Evolutionary conservation across 2,329 filamentous ascomycete species (phyloP).

Genomic region (Onygena corvina): DNA sequence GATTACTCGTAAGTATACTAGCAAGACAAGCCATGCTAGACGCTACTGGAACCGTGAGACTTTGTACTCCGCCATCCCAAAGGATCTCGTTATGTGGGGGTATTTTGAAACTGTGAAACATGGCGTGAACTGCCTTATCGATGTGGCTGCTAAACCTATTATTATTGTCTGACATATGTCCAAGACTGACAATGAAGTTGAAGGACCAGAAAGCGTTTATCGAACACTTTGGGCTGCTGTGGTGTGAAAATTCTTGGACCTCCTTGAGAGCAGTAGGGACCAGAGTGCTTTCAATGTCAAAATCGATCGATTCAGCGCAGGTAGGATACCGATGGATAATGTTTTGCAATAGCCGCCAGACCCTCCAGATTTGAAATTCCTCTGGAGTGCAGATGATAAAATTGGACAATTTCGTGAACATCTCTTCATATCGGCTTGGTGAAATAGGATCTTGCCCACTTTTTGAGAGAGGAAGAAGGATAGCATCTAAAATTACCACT

Average conservation of each 20-base stretch:
- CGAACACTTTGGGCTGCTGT: conserved; percentile 17
- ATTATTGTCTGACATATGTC: conserved; percentile 18
- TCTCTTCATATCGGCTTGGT: background rate
- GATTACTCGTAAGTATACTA: conserved; percentile 24
- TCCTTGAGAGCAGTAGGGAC: conserved; percentile 22
- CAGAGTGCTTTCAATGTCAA: conserved; percentile 18
- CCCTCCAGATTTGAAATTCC: conserved; percentile 32
- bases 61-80: conserved; percentile 31
- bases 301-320: conserved; percentile 17
- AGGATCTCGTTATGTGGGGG: conserved; percentile 20
- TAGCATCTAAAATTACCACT: conserved; percentile 28
- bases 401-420: conserved; percentile 7
- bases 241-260: conserved; percentile 23
- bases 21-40: conserved; percentile 26
- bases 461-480: conserved; percentile 21
- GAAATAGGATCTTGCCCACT: conserved; percentile 13
- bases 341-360: conserved; percentile 30
- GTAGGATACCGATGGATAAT: conserved; percentile 24
- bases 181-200: conserved; percentile 22
- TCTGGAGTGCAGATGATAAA: conserved; percentile 16
- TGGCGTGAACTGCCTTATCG: conserved; percentile 16
- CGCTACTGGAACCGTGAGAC: conserved; percentile 22
- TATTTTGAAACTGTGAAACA: conserved; percentile 15
- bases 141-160: conserved; percentile 17
- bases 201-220: conserved; percentile 31